Percentiles rank a stretch among this genome's conserved stretches.
phyloP scores from a whole-genome alignment of 768 basidiomycete genomes.

The Mycena polygramma region DNA sequence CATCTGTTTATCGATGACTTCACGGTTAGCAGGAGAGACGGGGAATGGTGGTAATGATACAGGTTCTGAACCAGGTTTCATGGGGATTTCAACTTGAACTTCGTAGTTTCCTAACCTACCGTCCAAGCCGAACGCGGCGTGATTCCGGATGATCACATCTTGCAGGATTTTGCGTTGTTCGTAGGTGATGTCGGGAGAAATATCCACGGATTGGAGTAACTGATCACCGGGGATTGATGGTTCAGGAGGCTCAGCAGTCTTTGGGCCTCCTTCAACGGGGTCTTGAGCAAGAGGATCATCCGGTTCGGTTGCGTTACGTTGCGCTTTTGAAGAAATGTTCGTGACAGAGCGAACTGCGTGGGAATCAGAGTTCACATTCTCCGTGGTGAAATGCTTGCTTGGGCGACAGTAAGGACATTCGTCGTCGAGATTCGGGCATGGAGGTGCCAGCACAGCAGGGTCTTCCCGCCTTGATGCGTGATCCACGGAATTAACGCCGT shows the following conservation, averaged over 20 bases:
- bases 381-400: no score
- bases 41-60: no score
- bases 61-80: no score
- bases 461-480: no score
- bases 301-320: neutral
- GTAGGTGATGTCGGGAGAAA: neutral
- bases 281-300: conserved; percentile 17
- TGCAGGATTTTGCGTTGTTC: neutral
- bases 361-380: neutral
- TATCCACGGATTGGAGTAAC: neutral
- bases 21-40: no score
- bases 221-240: neutral
- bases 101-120: no score
- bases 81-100: no score
- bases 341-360: neutral
- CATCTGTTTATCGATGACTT: no score
- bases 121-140: neutral
- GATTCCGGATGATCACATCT: neutral
- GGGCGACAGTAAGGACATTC: no score
- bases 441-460: no score
- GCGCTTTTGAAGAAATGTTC: conserved; percentile 8
- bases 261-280: conserved; percentile 15
- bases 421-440: no score
- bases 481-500: no score
- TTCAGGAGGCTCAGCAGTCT: neutral